Evolutionary conservation across 345 rosid genomes (phyloP), one percentile per base, ranked within the genome.

Genomic region (Citropsis articulata): DNA sequence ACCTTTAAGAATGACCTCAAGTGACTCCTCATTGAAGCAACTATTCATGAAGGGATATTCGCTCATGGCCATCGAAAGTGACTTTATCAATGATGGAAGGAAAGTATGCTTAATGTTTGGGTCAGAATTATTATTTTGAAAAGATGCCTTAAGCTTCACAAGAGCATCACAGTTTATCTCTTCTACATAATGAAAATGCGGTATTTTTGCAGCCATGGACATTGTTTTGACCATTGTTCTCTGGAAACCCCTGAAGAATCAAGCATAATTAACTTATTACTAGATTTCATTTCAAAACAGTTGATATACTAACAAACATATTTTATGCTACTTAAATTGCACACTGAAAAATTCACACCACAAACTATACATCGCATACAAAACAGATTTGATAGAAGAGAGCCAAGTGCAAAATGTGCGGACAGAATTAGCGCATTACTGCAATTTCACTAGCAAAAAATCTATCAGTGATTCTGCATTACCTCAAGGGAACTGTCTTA

Each of bases 171-270:
- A 95, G 59, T 86, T 89, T 24, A 95, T 90, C 87, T 93, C 99
- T 81, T 95, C 99, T 22, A 93, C 98, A 69, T 89, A 95, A 87
- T 95, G 89, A 81, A 95, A 95, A 84, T 95, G 99, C 1, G 99
- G 99, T 73, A 95, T 93, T 78, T 87, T 93, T 64, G 94, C 91
- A 62, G 95, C 98, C 94, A 90, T 81, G 63, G 95, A 85, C 99
- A 95, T 95, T 81, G 99, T 85, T 83, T 92, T 95, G 71, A 92
- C 99, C 98, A 95, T 95, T 72, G 96, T 72, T 79, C 99, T 71
- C 82, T 84, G 91, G 81, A 88, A 95, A 64, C 99, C 99, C 88
- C 99, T 95, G 92, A 62, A 68, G 55, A 57, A 71, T 50, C 30
- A 10, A 72, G 45, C 22, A 57, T 2, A 55, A 33, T 61, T 66